These are phyloP conservation scores for Aspergillus versicolor DNA, from an alignment of 2,329 filamentous ascomycete species.

Conservation along the genomic window DNA sequence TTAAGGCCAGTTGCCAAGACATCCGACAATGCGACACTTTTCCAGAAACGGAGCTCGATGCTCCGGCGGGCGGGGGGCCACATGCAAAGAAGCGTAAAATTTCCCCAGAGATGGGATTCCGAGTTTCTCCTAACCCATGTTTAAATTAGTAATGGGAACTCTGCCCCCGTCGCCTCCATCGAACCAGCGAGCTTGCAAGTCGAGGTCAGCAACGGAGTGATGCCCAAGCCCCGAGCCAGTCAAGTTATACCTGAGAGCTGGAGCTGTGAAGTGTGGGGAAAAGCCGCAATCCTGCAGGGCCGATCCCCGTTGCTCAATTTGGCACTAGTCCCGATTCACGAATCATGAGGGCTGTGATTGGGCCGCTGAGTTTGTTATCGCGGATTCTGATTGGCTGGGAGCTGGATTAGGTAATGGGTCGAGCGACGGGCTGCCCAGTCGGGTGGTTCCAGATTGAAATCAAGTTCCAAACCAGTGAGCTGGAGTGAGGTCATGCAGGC, in stretches of 20 bases:
- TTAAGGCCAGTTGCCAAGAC: background rate
- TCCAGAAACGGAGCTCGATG: background rate
- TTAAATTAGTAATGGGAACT: conserved; percentile 7
- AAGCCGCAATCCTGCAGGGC: conserved; percentile 24
- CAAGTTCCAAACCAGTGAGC: background rate
- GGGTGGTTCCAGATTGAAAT: conserved; percentile 1
- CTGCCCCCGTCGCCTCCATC: background rate
- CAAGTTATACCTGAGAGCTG: background rate
- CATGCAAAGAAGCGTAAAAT: background rate
- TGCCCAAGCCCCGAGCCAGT: conserved; percentile 4
- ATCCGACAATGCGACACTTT: background rate
- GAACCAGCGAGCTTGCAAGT: background rate
- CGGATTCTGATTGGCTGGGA: conserved; percentile 24
- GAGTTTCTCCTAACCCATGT: background rate
- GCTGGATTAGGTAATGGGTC: conserved; percentile 1
- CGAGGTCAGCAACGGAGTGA: conserved; percentile 3
- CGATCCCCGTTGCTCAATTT: conserved; percentile 27
- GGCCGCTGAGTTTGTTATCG: conserved; percentile 23
- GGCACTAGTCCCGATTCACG: conserved; percentile 21
- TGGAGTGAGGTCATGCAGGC: background rate
- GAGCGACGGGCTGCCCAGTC: background rate
- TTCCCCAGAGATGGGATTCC: conserved; percentile 2
- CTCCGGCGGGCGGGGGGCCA: background rate
- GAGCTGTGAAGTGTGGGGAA: conserved; percentile 20
- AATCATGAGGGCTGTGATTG: conserved; percentile 22